phyloP scores from a whole-genome alignment of 257 asterid genomes.

The Verbascum thapsus region DNA sequence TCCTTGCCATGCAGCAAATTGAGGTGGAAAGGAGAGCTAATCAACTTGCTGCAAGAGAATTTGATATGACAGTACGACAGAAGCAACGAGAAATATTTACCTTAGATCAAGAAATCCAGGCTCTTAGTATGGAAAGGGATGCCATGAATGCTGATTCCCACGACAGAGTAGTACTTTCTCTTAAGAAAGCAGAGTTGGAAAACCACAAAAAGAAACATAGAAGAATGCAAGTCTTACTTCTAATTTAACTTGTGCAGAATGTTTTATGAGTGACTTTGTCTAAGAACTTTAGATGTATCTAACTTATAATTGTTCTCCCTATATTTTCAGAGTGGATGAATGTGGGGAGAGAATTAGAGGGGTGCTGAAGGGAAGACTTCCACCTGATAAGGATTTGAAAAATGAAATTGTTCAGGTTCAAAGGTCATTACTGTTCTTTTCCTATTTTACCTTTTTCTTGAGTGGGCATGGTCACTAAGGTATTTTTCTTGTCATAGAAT shows the following conservation, averaged over 20 bases:
- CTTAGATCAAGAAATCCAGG: slow-evolving; percentile 61
- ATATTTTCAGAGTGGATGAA: slow-evolving; percentile 72
- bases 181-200: slow-evolving; percentile 79
- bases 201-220: slow-evolving; percentile 69
- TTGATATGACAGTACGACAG: slow-evolving; percentile 43
- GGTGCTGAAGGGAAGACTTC: slow-evolving; percentile 92
- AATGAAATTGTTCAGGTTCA: slow-evolving; percentile 76
- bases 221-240: slow-evolving; percentile 54
- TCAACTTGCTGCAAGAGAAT: slow-evolving; percentile 62
- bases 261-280: slow-evolving; percentile 13
- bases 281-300: slow-evolving; percentile 10
- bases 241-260: slow-evolving; percentile 26
- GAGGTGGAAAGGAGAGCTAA: slow-evolving; percentile 71
- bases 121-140: slow-evolving; percentile 64
- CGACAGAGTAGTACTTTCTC: slow-evolving; percentile 73
- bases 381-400: slow-evolving; percentile 87
- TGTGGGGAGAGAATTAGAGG: slow-evolving; percentile 75
- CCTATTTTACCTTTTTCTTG: slow-evolving; percentile 23
- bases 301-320: slow-evolving; percentile 24
- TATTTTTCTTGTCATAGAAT: slow-evolving; percentile 3
- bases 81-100: slow-evolving; percentile 57
- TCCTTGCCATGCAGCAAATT: slow-evolving; percentile 50
- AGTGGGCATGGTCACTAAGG: slow-evolving; percentile 22
- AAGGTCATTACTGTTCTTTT: slow-evolving; percentile 51
- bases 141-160: slow-evolving; percentile 75